phyloP scores from a whole-genome alignment of 2,329 filamentous ascomycete genomes.

The Fusarium sp. region DNA sequence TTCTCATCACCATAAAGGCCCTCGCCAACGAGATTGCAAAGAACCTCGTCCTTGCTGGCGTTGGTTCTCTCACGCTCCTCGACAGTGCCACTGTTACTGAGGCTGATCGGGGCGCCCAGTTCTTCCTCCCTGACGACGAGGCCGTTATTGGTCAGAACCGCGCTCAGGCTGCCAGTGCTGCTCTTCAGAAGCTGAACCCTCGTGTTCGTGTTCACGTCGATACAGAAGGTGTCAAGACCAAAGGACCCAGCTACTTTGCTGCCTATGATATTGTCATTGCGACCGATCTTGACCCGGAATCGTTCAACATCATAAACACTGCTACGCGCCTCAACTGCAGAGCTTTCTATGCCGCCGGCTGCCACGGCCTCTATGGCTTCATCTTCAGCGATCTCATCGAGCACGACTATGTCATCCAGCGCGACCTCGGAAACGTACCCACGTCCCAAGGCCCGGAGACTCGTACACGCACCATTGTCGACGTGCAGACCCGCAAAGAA shows the following conservation, averaged over 20 bases:
- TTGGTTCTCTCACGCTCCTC: slow-evolving; percentile 87
- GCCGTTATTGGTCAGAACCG: slow-evolving; percentile 81
- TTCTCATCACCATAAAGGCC: slow-evolving; percentile 87
- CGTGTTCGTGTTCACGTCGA: slow-evolving; percentile 81
- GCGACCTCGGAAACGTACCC: slow-evolving; percentile 79
- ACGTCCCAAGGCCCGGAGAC: slow-evolving; percentile 72
- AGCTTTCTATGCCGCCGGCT: slow-evolving; percentile 88
- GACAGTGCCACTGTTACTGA: slow-evolving; percentile 80
- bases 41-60: slow-evolving; percentile 93
- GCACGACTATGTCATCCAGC: slow-evolving; percentile 89
- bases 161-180: slow-evolving; percentile 79
- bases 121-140: slow-evolving; percentile 76
- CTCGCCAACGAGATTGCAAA: slow-evolving; percentile 96
- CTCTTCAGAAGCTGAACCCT: slow-evolving; percentile 87
- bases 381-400: slow-evolving; percentile 92
- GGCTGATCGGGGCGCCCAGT: slow-evolving; percentile 81
- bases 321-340: slow-evolving; percentile 79
- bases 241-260: slow-evolving; percentile 77
- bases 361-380: slow-evolving; percentile 92
- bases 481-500: slow-evolving; percentile 75
- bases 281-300: slow-evolving; percentile 81
- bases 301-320: slow-evolving; percentile 83
- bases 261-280: slow-evolving; percentile 88
- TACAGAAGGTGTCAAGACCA: slow-evolving; percentile 70
- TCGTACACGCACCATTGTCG: slow-evolving; percentile 77